These are phyloP conservation scores for Hura crepitans DNA, from an alignment of 441 rosid genomes.

Conservation along the genomic window DNA sequence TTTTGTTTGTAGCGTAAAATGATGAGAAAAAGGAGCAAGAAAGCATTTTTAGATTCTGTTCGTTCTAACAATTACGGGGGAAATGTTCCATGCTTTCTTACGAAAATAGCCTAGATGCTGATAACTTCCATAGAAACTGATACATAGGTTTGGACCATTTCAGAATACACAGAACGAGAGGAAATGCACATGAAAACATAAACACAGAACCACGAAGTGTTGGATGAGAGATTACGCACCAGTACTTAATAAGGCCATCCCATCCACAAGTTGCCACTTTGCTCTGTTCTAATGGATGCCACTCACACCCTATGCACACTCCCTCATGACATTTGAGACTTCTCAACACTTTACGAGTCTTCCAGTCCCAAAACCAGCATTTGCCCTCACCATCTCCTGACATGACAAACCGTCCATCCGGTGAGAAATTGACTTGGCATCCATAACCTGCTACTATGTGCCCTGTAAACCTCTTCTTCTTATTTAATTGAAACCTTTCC, in stretches of 20 bases:
- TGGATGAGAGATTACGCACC: slow-evolving; percentile 49
- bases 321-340: slow-evolving; percentile 89
- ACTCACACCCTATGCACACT: slow-evolving; percentile 83
- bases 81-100: not conserved
- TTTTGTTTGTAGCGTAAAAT: too few relatives aligned
- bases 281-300: slow-evolving; percentile 99
- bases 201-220: not conserved
- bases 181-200: not conserved
- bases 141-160: not conserved
- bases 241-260: slow-evolving; percentile 98
- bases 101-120: not conserved
- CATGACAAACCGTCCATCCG: slow-evolving; percentile 98
- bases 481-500: slow-evolving; percentile 96
- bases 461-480: slow-evolving; percentile 96
- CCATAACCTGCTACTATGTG: slow-evolving; percentile 95
- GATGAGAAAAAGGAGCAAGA: too few relatives aligned
- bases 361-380: slow-evolving; percentile 99
- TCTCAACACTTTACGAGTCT: slow-evolving; percentile 91
- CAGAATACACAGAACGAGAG: not conserved
- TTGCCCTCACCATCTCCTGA: slow-evolving; percentile 98
- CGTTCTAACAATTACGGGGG: not conserved
- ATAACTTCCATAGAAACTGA: not conserved
- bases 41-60: not conserved
- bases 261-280: slow-evolving; percentile 99
- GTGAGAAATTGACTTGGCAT: slow-evolving; percentile 97